A percentile compares a stretch with the other conserved stretches of the same genome.
Conservation (phyloP, 2,329 filamentous ascomycete genomes). For the Mycocentrospora acerina region DNA sequence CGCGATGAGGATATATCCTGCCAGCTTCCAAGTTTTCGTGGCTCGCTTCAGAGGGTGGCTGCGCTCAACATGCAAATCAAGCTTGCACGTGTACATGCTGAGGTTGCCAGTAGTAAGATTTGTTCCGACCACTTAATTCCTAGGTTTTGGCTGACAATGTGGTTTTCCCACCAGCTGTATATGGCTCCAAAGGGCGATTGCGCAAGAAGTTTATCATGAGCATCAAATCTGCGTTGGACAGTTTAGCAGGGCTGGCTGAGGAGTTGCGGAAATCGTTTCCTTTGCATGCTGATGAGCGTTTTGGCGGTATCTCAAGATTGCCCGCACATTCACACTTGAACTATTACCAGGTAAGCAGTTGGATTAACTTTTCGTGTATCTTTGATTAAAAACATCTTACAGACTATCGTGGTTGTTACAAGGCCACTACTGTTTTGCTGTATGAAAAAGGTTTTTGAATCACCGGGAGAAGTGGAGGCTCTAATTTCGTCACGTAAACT, state of each 20-base stretch:
- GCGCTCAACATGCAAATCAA: conserved; percentile 51
- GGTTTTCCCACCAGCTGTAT: conserved; percentile 39
- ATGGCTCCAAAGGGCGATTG: conserved; percentile 49
- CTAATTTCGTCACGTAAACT: conserved; percentile 42
- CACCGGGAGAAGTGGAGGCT: conserved; percentile 29
- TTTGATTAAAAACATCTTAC: not conserved
- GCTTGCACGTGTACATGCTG: conserved; percentile 48
- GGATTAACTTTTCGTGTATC: no score
- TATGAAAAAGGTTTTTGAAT: conserved; percentile 40
- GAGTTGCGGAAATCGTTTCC: conserved; percentile 44
- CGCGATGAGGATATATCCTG: conserved; percentile 55
- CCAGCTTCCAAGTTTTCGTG: conserved; percentile 48
- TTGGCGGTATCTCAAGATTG: conserved; percentile 46
- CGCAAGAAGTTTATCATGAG: conserved; percentile 41
- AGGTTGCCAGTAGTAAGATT: conserved; percentile 49
- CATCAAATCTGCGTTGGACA: conserved; percentile 45
- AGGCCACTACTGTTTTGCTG: conserved; percentile 49
- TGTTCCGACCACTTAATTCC: not conserved
- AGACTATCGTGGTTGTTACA: conserved; percentile 47
- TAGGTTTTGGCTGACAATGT: not conserved
- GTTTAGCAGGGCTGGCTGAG: conserved; percentile 43
- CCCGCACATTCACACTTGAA: conserved; percentile 42
- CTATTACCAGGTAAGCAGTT: conserved; percentile 43
- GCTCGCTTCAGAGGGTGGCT: conserved; percentile 42
- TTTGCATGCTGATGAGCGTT: conserved; percentile 38